These are phyloP conservation scores for Epichloe brachyelytri DNA, from an alignment of 2,329 filamentous ascomycete genomes.

Conservation along the genomic window DNA sequence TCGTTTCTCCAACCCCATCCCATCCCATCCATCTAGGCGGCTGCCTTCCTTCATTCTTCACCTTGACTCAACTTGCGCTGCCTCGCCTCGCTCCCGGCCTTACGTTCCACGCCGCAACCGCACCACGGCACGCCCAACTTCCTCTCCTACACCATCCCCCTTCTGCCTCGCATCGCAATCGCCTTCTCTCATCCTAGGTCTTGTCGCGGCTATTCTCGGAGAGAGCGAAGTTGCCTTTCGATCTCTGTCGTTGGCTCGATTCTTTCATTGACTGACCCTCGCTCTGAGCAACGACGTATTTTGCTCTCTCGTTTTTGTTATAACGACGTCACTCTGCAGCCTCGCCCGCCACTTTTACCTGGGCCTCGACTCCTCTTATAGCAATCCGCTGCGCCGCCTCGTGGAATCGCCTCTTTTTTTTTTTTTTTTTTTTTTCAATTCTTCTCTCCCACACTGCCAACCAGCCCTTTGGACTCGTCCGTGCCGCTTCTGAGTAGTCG, in stretches of 20 bases:
- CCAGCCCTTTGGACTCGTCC: neutral
- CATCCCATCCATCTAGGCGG: too few species aligned
- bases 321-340: constrained; percentile 1
- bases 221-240: neutral
- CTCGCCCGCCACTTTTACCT: neutral
- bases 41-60: neutral
- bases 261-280: neutral
- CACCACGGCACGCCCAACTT: constrained; percentile 6
- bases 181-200: neutral
- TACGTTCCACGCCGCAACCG: constrained; percentile 4
- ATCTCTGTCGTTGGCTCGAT: neutral
- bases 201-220: neutral
- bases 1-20: too few species aligned
- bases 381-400: neutral
- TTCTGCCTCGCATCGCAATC: constrained; percentile 1
- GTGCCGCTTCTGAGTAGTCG: neutral
- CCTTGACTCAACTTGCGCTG: neutral
- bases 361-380: neutral
- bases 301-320: neutral
- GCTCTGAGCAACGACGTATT: neutral
- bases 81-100: constrained; percentile 4
- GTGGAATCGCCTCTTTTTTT: neutral
- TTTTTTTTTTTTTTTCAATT: too few species aligned
- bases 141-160: constrained; percentile 9
- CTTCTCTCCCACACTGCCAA: neutral